phyloP scores from a whole-genome alignment of 306 rosid genomes.

The Oxytropis ochrocephala region DNA sequence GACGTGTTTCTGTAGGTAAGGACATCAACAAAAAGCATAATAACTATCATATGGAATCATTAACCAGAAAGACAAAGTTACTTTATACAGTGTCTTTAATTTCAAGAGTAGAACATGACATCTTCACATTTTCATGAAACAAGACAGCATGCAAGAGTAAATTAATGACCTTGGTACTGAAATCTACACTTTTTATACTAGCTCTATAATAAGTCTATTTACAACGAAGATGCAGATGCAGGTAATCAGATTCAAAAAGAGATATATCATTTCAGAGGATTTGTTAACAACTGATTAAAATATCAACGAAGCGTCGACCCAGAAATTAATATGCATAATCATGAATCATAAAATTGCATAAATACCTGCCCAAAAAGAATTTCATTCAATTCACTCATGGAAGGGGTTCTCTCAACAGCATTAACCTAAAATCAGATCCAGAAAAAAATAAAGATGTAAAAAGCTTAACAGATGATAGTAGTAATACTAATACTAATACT shows the following conservation, averaged over 20 bases:
- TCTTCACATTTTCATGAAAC: slow-evolving; percentile 2
- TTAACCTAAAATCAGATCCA: slow-evolving; percentile 64
- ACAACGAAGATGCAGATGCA: slow-evolving; percentile 10
- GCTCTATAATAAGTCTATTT: not conserved
- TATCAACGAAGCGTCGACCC: not conserved
- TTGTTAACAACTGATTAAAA: slow-evolving; percentile 8
- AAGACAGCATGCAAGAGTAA: not conserved
- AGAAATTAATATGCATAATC: not conserved
- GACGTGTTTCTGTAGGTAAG: not conserved
- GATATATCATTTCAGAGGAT: slow-evolving; percentile 3
- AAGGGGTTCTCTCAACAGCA: slow-evolving; percentile 94
- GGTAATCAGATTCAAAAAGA: slow-evolving; percentile 3
- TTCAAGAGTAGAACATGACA: not conserved
- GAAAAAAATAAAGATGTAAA: slow-evolving; percentile 14
- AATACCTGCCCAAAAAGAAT: slow-evolving; percentile 92
- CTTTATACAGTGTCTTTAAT: not conserved
- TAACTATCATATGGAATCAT: not conserved
- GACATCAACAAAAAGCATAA: slow-evolving; percentile 18
- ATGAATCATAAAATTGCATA: slow-evolving; percentile 13
- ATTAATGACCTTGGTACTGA: not conserved
- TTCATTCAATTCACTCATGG: slow-evolving; percentile 96
- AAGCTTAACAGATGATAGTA: not conserved
- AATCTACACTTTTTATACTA: slow-evolving; percentile 3
- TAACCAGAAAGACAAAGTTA: not conserved
- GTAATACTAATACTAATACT: not conserved